Evolutionary conservation across 352 stramenopile species (phyloP), one percentile per base, ranked within the genome.

Genomic region (Phytopythium sindhum): DNA sequence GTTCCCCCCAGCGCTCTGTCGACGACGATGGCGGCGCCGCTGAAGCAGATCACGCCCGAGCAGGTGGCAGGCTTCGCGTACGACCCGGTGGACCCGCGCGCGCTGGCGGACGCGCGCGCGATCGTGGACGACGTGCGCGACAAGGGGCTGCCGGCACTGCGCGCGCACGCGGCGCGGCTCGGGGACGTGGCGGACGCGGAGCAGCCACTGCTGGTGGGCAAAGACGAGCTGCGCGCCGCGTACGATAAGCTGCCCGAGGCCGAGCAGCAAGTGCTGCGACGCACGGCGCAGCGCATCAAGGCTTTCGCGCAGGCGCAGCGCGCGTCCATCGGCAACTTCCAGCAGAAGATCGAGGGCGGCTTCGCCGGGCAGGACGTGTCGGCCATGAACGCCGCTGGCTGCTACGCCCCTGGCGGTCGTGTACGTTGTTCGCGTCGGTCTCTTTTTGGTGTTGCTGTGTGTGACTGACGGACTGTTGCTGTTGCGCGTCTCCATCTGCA

Each of bases 341-440:
- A 97, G 75, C 88, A 98, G 60, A 73, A 88, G 69, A 99, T 99
- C 81, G 95, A 97, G 5, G 97, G 97, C 51, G 97, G 97, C 26
- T 89, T 94, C 63, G 97, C 96, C 9, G 97, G 97, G 23, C 97
- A 99, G 87, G 94, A 97, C 61, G 79, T 86, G 57, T 81, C 80
- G 35, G 72, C 80, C 19, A 92, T 92, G 81, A 66, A 65, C 48
- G 68, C 82, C 1, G 97, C 97, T 7, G 97, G 97, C 51, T 99
- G 97, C 75, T 99, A 99, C 74, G 97, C 97, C 3, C 97, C 97
- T 5, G 97, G 97, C 47, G 97, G 97, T 39, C 88, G 97, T 7
- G 77, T 86, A 69, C 41, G 75, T 75, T 39, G 29, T 23, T 26
- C 54, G 6, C 52, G 47, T 50, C 35, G 4, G 15, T 23, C 62